Base-by-base conservation (phyloP, 2,329 filamentous ascomycete genomes). In the Fonsecaea multimorphosa region DNA sequence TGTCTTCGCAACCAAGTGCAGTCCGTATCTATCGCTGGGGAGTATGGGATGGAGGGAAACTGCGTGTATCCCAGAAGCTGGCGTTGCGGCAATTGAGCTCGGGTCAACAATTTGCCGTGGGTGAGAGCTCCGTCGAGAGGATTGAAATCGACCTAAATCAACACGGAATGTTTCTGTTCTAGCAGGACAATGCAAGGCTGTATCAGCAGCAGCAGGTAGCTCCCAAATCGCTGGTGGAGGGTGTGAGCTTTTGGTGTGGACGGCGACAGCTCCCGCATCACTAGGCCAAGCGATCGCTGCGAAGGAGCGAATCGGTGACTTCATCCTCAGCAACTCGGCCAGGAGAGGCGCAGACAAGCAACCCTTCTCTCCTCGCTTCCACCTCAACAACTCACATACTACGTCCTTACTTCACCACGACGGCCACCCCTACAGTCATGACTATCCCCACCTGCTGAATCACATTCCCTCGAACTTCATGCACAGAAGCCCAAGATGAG, bases 401-500 rank as follows among this genome's bases (percentile, higher is more conserved):
- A 31, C 29, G 3, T 19, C 19, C 44, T 49, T 24, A 49, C 27
- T 49, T 8, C 19, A 24, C 44, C 44, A 49, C 44, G 19, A 49
- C 19, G 44, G 9, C 8, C 29, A 19, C 2, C 44, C 44, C 44
- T 49, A 12, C 22, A 24, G 27, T 12, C 8, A 49, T 49, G 44
- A 24, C 24, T 24, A 49, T 49, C 22, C 19, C 44, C 19, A 27
- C 12, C 44, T 24, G 44, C 22, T 49, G 44, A 49, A 27, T 49
- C 11, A 12, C 44, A 24, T 12, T 49, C 44, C 44, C 44, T 49
- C 24, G 19, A 14, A 49, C 56, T 66, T 60, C 59, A 69, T 69
- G 64, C 49, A 24, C 54, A 27, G 29, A 34, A 44, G 27, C 46
- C 54, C 65, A 69, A 67, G 34, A 69, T 69, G 67, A 53, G 52